Base-by-base conservation (phyloP, 257 asterid genomes). In the Solanum gracilifrons region DNA sequence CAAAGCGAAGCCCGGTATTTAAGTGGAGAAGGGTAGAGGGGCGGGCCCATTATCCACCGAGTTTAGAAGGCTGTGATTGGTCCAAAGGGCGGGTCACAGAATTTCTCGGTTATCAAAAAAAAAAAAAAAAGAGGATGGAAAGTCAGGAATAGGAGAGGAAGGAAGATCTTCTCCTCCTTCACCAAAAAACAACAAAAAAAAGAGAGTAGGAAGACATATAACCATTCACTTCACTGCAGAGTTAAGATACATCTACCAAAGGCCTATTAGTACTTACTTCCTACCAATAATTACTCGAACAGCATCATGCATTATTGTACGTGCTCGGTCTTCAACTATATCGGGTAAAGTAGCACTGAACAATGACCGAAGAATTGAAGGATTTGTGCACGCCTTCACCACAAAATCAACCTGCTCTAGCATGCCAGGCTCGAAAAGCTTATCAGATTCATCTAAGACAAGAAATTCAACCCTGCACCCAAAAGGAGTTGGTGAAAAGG, bases 291-390 rank as follows among this genome's bases (percentile, higher is more conserved):
- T 95, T 83, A 96, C 90, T 62, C 99, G 95, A 84, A 95, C 92
- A 72, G 98, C 98, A 87, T 95, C 99, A 87, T 96, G 99, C 99
- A 96, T 95, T 71, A 95, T 95, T 80, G 98, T 94, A 21, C 98
- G 97, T 62, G 99, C 99, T 88, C 95, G 96, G 76, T 92, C 97
- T 92, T 95, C 99, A 84, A 96, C 95, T 15, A 92, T 91, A 90
- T 96, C 99, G 39, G 99, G 99, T 90, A 95, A 94, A 90, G 98
- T 96, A 89, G 99, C 99, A 87, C 98, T 96, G 86, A 94, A 96
- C 86, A 96, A 87, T 36, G 98, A 94, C 79, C 98, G 97, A 76
- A 93, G 32, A 83, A 96, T 95, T 86, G 96, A 92, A 89, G 99
- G 99, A 88, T 95, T 95, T 68, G 99, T 93, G 92, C 99, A 96